These are phyloP conservation scores for Suillus plorans DNA, from an alignment of 768 basidiomycete genomes.

Conservation along the genomic window DNA sequence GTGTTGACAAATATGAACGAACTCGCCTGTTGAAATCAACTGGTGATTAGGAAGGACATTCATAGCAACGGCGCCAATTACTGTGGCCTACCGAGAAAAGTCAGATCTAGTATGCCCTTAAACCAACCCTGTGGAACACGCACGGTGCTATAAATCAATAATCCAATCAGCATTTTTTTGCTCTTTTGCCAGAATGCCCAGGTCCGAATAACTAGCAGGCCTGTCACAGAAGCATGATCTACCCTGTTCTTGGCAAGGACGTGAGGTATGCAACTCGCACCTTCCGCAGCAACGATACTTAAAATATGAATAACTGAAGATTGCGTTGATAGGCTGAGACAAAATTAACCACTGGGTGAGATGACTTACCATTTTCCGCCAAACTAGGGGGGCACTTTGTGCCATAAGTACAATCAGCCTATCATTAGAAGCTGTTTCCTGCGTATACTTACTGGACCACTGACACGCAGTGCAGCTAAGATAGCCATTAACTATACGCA, in stretches of 20 bases:
- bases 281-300: conserved; percentile 10
- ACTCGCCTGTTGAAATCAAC: conserved; percentile 9
- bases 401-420: neutral
- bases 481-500: neutral
- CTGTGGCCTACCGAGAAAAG: conserved; percentile 6
- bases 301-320: conserved; percentile 9
- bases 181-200: conserved; percentile 21
- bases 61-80: conserved; percentile 9
- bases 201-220: conserved; percentile 18
- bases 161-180: conserved; percentile 14
- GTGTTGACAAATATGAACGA: neutral
- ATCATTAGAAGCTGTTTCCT: neutral
- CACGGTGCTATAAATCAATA: conserved; percentile 13
- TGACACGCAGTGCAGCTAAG: conserved; percentile 5
- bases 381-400: conserved; percentile 2
- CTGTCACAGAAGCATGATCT: conserved; percentile 7
- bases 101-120: neutral
- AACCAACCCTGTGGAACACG: neutral
- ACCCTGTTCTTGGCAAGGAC: neutral
- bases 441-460: neutral
- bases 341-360: neutral
- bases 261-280: neutral
- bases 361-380: conserved; percentile 12
- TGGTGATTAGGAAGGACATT: conserved; percentile 4
- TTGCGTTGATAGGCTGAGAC: neutral